Evolutionary conservation across 495 filamentous ascomycete genomes (phyloP), one percentile per base, ranked within the genome.

Genomic region (Corynascus novoguineensis): DNA sequence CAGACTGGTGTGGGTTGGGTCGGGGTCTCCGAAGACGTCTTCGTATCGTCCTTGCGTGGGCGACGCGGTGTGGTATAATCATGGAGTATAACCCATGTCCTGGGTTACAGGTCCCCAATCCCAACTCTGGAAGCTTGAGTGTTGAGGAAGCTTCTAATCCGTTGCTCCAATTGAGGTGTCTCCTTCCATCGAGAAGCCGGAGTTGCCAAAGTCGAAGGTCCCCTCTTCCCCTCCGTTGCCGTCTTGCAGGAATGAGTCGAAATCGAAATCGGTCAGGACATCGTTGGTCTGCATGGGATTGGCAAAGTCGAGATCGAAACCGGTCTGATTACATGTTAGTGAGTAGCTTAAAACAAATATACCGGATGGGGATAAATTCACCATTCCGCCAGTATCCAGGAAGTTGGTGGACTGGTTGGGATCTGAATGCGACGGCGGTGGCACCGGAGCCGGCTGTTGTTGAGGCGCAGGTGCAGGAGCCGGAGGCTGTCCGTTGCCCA

Each of bases 191-290:
- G 61, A 64, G 59, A 78, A 75, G 28, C 66, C 61, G 17, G 67
- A 45, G 46, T 68, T 68, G 49, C n/a, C n/a, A n/a, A 83, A 81
- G 68, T 76, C 72, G 52, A 81, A 81, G 1, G 38, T 47, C 28
- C 60, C 57, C 6, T 66, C 65, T 29, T 72, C 77, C n/a, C 57
- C 68, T 28, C 67, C 69, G 48, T 63, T 67, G 49, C 53, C 58
- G 55, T 80, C 76, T 28, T 81, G 75, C n/a, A 97, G 75, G 81
- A 97, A 97, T 0, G 88, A 90, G 71, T 97, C 92, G 69, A 97
- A 97, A 70, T 97, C 92, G 62, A 97, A 97, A 63, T 88, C 87
- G 65, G 90, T 86, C 47, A 97, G 75, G n/a, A 95, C 86, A 68
- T 92, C 81, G 44, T 74, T 73, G 28, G 78, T 81, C 52, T 82